Base-by-base conservation (phyloP, 768 basidiomycete genomes). In the Trametes punicea region DNA sequence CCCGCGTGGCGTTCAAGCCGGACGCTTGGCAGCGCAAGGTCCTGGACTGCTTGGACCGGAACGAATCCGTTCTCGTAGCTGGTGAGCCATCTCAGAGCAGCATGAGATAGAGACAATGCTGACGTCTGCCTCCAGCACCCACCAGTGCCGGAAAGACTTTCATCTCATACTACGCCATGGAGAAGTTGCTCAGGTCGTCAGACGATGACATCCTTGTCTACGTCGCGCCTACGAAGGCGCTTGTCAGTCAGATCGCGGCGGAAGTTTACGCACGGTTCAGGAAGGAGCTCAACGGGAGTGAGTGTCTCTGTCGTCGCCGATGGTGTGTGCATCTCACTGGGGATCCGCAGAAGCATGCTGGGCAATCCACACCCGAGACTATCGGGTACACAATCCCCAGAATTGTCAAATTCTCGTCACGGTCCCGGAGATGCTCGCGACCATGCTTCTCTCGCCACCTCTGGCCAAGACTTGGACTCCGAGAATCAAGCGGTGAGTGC, bases 101-200 rank as follows among this genome's bases (percentile, higher is more conserved):
- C 13, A 36, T 27, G 6, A 4, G 18, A 15, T 44, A 30, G 13
- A 26, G n/a, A 21, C 6, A 15, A 27, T 15, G 23, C 31, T n/a
- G 39, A 11, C 40, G 13, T 9, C 18, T 30, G n/a, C 30, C 6
- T 39, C 4, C 61, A 86, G 84, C 84, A 3, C 85, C 85, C 0
- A 87, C 84, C 1, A 84, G 83, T 67, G 85, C 85, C 0, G 85
- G 87, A 26, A 89, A 89, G 67, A 88, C 87, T 0, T 89, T 89
- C 64, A 87, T 89, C 39, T 85, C 84, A 2, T 89, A 77, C 67
- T 88, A 88, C 60, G 87, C 88, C 0, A 88, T 89, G 87, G 85
- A 87, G 65, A 79, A 80, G 59, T 73, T 87, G 13, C 70, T 89
- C 2, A 72, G 82, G 51, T 73, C 72, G 36, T 84, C 84, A 0